Evolutionary conservation across 257 asterid species (phyloP).

Genomic region (Linaria vulgaris): DNA sequence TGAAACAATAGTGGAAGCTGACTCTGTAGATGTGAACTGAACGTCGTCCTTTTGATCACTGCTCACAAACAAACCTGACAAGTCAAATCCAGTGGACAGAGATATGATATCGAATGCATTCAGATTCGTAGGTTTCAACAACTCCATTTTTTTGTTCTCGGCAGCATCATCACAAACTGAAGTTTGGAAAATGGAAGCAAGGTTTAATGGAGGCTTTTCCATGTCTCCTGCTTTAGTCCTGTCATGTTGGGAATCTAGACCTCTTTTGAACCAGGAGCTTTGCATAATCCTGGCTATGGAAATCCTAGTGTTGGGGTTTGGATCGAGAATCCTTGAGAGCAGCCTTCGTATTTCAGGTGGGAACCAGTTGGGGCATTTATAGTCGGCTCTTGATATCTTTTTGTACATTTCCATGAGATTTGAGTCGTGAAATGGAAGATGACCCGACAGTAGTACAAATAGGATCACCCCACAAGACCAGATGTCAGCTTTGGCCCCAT

Average conservation of each 20-base stretch:
- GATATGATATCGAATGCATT: constrained; percentile 83
- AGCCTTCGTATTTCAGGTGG: constrained; percentile 50
- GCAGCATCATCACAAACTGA: constrained; percentile 8
- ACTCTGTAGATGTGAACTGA: constrained; percentile 50
- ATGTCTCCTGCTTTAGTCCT: constrained; percentile 15
- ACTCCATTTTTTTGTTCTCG: constrained; percentile 31
- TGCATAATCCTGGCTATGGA: constrained; percentile 55
- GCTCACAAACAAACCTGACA: constrained; percentile 70
- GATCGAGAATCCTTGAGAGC: constrained; percentile 60
- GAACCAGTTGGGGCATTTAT: constrained; percentile 67
- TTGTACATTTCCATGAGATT: constrained; percentile 69
- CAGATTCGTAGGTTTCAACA: constrained; percentile 29
- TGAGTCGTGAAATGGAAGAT: constrained; percentile 63
- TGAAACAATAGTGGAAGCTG: constrained; percentile 41
- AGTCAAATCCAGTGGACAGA: constrained; percentile 71
- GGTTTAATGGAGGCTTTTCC: constrained; percentile 26
- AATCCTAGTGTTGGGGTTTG: constrained; percentile 68
- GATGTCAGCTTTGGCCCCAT: constrained; percentile 70
- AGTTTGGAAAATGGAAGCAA: constrained; percentile 16
- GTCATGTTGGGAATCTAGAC: constrained; percentile 24
- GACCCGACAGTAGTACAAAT: constrained; percentile 64
- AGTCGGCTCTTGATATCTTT: constrained; percentile 55
- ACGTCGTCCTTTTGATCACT: constrained; percentile 60
- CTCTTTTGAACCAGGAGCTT: constrained; percentile 62
- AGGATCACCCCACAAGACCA: constrained; percentile 86